These are phyloP conservation scores for Chrysoporthe puriensis DNA, from an alignment of 2,329 filamentous ascomycete species.

Conservation along the genomic window DNA sequence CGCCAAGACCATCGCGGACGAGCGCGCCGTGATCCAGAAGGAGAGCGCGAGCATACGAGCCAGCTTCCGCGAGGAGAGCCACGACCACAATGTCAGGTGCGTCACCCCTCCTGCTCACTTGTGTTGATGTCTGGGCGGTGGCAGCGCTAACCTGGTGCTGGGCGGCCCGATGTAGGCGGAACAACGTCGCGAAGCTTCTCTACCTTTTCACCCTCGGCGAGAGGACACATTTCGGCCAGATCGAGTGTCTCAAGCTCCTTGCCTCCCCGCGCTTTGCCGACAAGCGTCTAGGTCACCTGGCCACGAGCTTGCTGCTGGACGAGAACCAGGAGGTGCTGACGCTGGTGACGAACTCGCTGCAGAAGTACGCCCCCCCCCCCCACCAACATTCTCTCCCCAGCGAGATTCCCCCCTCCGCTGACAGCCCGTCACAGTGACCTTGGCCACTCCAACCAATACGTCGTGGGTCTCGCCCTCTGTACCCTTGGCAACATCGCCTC, in stretches of 20 bases:
- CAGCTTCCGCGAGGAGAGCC: constrained; percentile 96
- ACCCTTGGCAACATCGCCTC: constrained; percentile 98
- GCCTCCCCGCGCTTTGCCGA: constrained; percentile 97
- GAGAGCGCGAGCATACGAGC: constrained; percentile 97
- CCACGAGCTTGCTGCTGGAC: constrained; percentile 92
- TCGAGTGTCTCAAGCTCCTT: constrained; percentile 96
- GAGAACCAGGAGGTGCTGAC: constrained; percentile 99
- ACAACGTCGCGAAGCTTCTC: constrained; percentile 97
- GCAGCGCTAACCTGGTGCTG: constrained; percentile 29
- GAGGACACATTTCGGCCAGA: constrained; percentile 97
- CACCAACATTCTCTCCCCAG: neutral
- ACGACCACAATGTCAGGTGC: constrained; percentile 87
- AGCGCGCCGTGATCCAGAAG: constrained; percentile 97
- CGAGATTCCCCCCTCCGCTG: constrained; percentile 34
- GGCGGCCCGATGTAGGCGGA: constrained; percentile 65
- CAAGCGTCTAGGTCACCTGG: constrained; percentile 93
- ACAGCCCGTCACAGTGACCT: constrained; percentile 69
- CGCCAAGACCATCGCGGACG: constrained; percentile 98
- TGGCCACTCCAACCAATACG: constrained; percentile 96
- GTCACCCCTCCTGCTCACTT: constrained; percentile 34
- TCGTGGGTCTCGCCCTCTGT: constrained; percentile 93
- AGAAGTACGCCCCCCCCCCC: constrained; percentile 70
- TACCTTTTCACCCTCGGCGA: constrained; percentile 98
- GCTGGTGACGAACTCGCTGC: constrained; percentile 94
- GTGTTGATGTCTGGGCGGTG: constrained; percentile 1